A percentile compares a stretch with the other conserved stretches of the same genome.
Evolutionary conservation across 2,329 filamentous ascomycete genomes (phyloP).

Genomic region (Clonostachys byssicola): DNA sequence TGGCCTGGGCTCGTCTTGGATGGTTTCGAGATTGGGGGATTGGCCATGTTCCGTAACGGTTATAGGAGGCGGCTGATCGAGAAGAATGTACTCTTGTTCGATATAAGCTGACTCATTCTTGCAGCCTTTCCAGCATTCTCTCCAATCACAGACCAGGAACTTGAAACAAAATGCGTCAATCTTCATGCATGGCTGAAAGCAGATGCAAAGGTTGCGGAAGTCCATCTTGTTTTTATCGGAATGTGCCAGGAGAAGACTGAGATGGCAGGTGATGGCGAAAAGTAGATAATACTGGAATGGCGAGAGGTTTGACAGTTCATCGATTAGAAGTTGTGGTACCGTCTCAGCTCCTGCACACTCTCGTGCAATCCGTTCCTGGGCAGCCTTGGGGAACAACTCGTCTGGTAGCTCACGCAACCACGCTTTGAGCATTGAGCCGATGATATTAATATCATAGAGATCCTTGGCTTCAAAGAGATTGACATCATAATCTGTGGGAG

Average conservation of each 20-base stretch:
- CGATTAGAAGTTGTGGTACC: constrained; percentile 81
- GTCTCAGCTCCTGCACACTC: constrained; percentile 75
- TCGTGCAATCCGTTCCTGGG: constrained; percentile 74
- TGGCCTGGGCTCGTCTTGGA: background rate
- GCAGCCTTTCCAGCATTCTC: constrained; percentile 95
- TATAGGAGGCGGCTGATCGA: constrained; percentile 51
- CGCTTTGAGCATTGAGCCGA: constrained; percentile 92
- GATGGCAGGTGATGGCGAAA: constrained; percentile 94
- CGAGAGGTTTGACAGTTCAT: constrained; percentile 89
- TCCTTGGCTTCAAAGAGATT: constrained; percentile 84
- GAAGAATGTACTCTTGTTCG: constrained; percentile 60
- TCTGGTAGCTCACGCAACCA: constrained; percentile 95
- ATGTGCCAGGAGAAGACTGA: constrained; percentile 86
- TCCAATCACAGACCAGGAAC: constrained; percentile 92
- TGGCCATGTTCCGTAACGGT: too few species aligned
- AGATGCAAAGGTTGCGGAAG: constrained; percentile 91
- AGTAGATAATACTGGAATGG: constrained; percentile 97
- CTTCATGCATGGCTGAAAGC: constrained; percentile 95
- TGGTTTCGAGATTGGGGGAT: background rate
- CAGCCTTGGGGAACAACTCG: constrained; percentile 82
- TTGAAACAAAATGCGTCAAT: constrained; percentile 95
- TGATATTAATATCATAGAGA: constrained; percentile 93
- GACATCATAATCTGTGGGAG: constrained; percentile 69
- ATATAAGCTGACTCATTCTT: constrained; percentile 82
- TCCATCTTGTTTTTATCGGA: constrained; percentile 98